Evolutionary conservation across 768 basidiomycete species (phyloP), one percentile per base, ranked within the genome.

Genomic region (Tulasnella calospora): DNA sequence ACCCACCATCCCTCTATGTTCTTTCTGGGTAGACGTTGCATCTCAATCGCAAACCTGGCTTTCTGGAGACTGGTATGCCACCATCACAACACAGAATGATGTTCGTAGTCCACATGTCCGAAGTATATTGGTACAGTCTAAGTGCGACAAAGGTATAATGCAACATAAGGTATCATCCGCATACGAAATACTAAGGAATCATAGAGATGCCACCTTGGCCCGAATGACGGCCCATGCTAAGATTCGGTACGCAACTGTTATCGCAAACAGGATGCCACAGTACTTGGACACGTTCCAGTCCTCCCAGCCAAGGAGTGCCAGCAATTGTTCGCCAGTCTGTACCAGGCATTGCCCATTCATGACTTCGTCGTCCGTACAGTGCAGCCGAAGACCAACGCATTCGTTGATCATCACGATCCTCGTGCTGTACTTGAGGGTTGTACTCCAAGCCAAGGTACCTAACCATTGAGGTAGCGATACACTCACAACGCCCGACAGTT

Each of bases 361-460:
- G 30, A 85, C 79, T 27, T 83, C 79, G 1, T 79, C 83, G 0
- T 41, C 46, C 7, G 83, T 80, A 76, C 85, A 86, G 46, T 83
- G 57, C 80, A 86, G 85, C 1, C 30, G 19, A 0, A 85, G 79
- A 3, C 84, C 84, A 12, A 75, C 38, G 19, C 81, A 79, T 74
- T 85, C 85, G 78, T 86, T 86, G 82, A 86, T 85, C 73, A 84
- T 82, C 33, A 83, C 81, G 2, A 85, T 76, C n/a, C 80, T 76
- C 1, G 83, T 82, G 6, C 84, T 83, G 27, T 83, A 82, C 81
- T 82, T 80, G 74, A 81, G 78, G 0, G 80, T 80, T 8, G 81
- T 79, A 30, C 77, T 73, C 77, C 61, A 79, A 21, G 55, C 47
- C 13, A 61, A 30, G 73, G 35, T n/a, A 19, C 23, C 74, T 1